Evolutionary conservation across 164 flowering plant species (phyloP), one percentile per base, ranked within the genome.

Genomic region (Vitis labrusca): DNA sequence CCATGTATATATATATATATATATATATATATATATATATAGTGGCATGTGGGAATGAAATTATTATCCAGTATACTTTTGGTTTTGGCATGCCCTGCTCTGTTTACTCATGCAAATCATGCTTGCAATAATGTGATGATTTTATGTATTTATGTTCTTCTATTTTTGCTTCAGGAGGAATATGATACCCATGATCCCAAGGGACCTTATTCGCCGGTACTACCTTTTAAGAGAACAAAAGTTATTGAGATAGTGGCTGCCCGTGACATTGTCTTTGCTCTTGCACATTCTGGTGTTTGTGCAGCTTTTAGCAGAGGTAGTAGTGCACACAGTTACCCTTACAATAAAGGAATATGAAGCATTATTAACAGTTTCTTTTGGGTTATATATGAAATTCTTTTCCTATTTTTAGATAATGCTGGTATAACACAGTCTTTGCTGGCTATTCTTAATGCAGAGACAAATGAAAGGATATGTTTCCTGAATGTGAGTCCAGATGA

Each of bases 121-220:
- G 44, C 44, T 23, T 23, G 44, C 5, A 37, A 37, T 37, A 37
- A 37, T 37, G 44, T 67, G 8, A 30, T 63, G 16, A 55, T n/a
- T 50, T 17, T 48, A 60, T 71, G 50, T 13, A 17, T n/a, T 37
- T 37, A 6, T 37, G 44, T 37, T 37, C 44, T 5, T 3, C 7
- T 37, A 23, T 37, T 37, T 37, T 37, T 37, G 44, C 44, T 37
- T 37, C 44, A 93, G 99, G 95, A 91, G 83, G 98, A 93, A 73
- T 96, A 87, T 85, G 99, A 96, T 78, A 91, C 98, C 8, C 94
- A 93, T 80, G 98, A 96, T 77, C 99, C 98, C 19, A 92, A 93
- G 71, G 99, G 94, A 29, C 90, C 89, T 73, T 86, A 82, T 70
- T 65, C 90, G 17, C 66, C 85, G 75, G 87, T 86, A 29, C 79